Evolutionary conservation across 2,329 filamentous ascomycete genomes (phyloP).

Genomic region (Aspergillus pseudonomiae): DNA sequence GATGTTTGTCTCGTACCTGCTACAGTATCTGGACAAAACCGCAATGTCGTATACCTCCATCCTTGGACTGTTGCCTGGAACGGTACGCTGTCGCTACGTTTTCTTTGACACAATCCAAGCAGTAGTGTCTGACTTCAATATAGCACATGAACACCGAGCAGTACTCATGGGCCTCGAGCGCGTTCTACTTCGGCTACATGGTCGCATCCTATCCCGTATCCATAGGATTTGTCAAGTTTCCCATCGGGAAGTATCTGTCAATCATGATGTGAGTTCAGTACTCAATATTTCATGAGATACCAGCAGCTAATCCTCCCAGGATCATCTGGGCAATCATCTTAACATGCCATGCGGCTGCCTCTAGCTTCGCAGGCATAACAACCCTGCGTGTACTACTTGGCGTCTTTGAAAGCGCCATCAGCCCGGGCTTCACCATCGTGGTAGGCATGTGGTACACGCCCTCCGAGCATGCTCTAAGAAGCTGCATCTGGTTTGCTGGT

Average conservation of each 20-base stretch:
- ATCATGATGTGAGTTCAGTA: constrained; percentile 20
- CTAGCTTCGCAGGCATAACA: constrained; percentile 44
- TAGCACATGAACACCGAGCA: constrained; percentile 28
- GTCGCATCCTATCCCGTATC: constrained; percentile 40
- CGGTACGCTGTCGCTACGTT: not conserved
- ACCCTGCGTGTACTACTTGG: constrained; percentile 48
- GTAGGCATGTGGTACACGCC: constrained; percentile 24
- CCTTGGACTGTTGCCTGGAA: constrained; percentile 31
- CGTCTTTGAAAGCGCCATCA: constrained; percentile 14
- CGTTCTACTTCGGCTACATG: constrained; percentile 33
- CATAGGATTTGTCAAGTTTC: constrained; percentile 39
- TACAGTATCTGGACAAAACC: constrained; percentile 42
- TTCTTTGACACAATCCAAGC: not conserved
- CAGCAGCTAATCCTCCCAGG: constrained; percentile 6
- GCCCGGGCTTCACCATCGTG: constrained; percentile 12
- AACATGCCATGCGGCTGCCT: constrained; percentile 39
- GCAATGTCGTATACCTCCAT: constrained; percentile 37
- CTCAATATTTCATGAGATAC: no score
- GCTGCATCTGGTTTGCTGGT: constrained; percentile 35
- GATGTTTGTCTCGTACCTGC: constrained; percentile 32
- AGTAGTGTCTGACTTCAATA: not conserved
- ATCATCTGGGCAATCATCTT: constrained; percentile 37
- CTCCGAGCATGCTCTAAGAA: constrained; percentile 28
- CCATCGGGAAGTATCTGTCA: constrained; percentile 41
- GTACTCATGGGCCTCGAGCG: constrained; percentile 27